These are phyloP conservation scores for Gossypium mustelinum DNA, from an alignment of 345 rosid genomes.

Conservation along the genomic window DNA sequence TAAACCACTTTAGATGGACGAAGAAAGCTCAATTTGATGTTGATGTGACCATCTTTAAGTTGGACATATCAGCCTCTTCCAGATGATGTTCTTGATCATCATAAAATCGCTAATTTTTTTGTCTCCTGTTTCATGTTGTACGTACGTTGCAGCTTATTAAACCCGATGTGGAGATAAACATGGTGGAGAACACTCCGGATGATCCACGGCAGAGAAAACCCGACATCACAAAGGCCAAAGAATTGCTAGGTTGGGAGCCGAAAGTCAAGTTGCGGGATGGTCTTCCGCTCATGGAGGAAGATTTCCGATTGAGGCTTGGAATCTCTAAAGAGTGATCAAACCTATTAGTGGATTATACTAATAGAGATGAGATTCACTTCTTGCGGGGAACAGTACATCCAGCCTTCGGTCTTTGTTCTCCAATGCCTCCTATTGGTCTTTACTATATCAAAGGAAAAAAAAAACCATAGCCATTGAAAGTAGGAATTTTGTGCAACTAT, in stretches of 20 bases:
- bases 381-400: neutral
- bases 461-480: neutral
- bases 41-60: neutral
- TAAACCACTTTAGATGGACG: neutral
- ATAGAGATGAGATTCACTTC: neutral
- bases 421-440: neutral
- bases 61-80: neutral
- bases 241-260: slow-evolving; percentile 87
- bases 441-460: neutral
- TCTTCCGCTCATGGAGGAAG: slow-evolving; percentile 86
- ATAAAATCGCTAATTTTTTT: no score
- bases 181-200: slow-evolving; percentile 88
- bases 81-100: neutral
- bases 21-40: neutral
- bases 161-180: slow-evolving; percentile 71
- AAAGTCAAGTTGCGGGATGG: slow-evolving; percentile 77
- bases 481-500: neutral
- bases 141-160: slow-evolving; percentile 50
- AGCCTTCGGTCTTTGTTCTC: neutral
- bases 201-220: slow-evolving; percentile 94
- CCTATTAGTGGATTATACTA: neutral
- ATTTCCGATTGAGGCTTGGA: slow-evolving; percentile 71
- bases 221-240: slow-evolving; percentile 78
- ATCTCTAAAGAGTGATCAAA: slow-evolving; percentile 35
- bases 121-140: neutral